Conservation (phyloP, 2,329 filamentous ascomycete genomes). For the Penicillium sp. region DNA sequence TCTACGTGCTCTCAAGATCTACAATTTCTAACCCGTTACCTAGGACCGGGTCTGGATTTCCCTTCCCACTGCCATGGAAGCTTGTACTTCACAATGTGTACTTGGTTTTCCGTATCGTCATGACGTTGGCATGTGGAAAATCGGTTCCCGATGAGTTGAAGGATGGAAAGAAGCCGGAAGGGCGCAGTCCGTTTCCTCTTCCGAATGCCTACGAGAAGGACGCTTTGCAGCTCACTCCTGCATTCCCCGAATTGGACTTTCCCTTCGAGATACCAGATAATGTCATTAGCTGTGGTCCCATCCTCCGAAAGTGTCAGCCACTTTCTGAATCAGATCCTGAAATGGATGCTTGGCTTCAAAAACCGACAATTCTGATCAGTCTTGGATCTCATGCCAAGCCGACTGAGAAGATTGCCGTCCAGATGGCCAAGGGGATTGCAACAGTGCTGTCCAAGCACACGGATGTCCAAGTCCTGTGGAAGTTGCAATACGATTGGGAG, state of each 20-base stretch:
- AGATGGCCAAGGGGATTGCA: constrained; percentile 46
- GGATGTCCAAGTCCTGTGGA: constrained; percentile 47
- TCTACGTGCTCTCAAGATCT: not conserved
- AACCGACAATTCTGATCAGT: constrained; percentile 55
- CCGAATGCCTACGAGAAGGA: constrained; percentile 31
- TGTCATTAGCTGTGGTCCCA: constrained; percentile 53
- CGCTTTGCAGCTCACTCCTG: constrained; percentile 34
- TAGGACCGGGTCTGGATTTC: constrained; percentile 51
- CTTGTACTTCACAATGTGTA: constrained; percentile 50
- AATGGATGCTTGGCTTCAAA: constrained; percentile 50
- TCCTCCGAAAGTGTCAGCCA: constrained; percentile 41
- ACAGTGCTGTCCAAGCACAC: constrained; percentile 43
- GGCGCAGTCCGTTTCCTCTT: constrained; percentile 33
- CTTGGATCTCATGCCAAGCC: constrained; percentile 48
- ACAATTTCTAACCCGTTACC: not conserved
- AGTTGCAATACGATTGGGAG: constrained; percentile 34
- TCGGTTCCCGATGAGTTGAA: constrained; percentile 24
- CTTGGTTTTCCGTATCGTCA: constrained; percentile 34
- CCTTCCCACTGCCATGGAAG: constrained; percentile 53
- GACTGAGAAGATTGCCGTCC: constrained; percentile 31
- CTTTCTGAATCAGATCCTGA: constrained; percentile 46
- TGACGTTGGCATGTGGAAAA: constrained; percentile 12
- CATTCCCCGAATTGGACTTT: constrained; percentile 45
- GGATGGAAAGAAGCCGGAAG: constrained; percentile 32
- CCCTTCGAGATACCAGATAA: constrained; percentile 46